Percentiles rank a stretch among this genome's conserved stretches.
Conservation (phyloP, 1,139 yeast genomes). For the Taiozyma onychis region DNA sequence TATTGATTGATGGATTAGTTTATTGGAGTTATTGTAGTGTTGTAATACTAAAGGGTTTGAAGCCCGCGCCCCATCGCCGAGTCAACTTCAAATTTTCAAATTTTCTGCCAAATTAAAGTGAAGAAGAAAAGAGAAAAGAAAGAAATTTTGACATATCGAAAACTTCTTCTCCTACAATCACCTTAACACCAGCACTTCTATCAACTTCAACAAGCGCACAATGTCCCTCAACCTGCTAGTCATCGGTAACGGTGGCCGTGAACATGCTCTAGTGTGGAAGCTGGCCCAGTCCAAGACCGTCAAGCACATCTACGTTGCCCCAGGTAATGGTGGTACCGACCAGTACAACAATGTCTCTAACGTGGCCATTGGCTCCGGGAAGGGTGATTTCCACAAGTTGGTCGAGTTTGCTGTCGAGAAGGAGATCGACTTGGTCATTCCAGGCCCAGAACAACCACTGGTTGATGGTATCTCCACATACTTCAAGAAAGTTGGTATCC, state of each 20-base stretch:
- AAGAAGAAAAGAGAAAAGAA: not conserved
- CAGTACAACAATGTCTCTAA: slow-evolving; percentile 56
- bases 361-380: slow-evolving; percentile 59
- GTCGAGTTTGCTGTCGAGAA: slow-evolving; percentile 68
- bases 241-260: slow-evolving; percentile 98
- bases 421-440: slow-evolving; percentile 70
- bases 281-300: slow-evolving; percentile 75
- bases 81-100: not conserved
- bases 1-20: not conserved
- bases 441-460: slow-evolving; percentile 99
- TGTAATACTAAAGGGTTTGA: not conserved
- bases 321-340: slow-evolving; percentile 95
- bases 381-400: slow-evolving; percentile 52
- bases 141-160: not conserved
- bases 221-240: slow-evolving; percentile 64
- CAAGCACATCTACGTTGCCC: slow-evolving; percentile 77
- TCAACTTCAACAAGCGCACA: not conserved
- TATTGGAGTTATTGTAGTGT: not conserved
- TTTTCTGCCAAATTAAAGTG: not conserved
- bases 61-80: not conserved
- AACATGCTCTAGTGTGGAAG: slow-evolving; percentile 95
- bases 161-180: not conserved
- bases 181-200: not conserved
- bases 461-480: slow-evolving; percentile 83
- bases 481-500: slow-evolving; percentile 76